These are phyloP conservation scores for Schwanniomyces pseudopolymorphus DNA, from an alignment of 805 yeast genomes.

Conservation along the genomic window DNA sequence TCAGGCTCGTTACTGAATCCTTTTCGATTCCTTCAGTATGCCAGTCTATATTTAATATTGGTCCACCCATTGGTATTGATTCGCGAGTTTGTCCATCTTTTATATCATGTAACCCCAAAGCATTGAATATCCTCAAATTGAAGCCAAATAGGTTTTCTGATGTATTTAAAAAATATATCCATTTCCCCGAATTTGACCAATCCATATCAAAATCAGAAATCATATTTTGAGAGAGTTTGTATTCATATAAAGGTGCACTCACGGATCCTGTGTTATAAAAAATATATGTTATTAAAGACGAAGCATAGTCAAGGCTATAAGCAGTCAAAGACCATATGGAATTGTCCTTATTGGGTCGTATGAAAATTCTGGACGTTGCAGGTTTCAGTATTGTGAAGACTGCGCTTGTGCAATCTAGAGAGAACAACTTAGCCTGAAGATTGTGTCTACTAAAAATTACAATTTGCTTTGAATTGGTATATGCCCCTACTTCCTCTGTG, in stretches of 20 bases:
- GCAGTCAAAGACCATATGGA: constrained; percentile 34
- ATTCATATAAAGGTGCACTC: constrained; percentile 25
- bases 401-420: constrained; percentile 34
- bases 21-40: constrained; percentile 13
- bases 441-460: constrained; percentile 26
- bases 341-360: constrained; percentile 15
- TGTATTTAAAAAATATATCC: constrained; percentile 29
- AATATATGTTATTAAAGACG: constrained; percentile 20
- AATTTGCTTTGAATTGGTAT: constrained; percentile 32
- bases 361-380: constrained; percentile 11
- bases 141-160: constrained; percentile 25
- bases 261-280: constrained; percentile 33
- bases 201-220: constrained; percentile 14
- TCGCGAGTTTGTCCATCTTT: constrained; percentile 3
- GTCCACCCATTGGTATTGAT: constrained; percentile 6
- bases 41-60: constrained; percentile 15
- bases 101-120: constrained; percentile 22
- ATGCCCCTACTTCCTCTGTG: constrained; percentile 23
- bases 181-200: constrained; percentile 37
- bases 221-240: constrained; percentile 17
- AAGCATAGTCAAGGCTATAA: constrained; percentile 18
- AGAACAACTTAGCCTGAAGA: constrained; percentile 32
- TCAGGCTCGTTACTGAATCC: neutral
- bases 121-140: constrained; percentile 23
- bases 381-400: constrained; percentile 36